A percentile compares a stretch with the other conserved stretches of the same genome.
phyloP scores from a whole-genome alignment of 352 stramenopile species.

The Pythium rhizo-oryzae region DNA sequence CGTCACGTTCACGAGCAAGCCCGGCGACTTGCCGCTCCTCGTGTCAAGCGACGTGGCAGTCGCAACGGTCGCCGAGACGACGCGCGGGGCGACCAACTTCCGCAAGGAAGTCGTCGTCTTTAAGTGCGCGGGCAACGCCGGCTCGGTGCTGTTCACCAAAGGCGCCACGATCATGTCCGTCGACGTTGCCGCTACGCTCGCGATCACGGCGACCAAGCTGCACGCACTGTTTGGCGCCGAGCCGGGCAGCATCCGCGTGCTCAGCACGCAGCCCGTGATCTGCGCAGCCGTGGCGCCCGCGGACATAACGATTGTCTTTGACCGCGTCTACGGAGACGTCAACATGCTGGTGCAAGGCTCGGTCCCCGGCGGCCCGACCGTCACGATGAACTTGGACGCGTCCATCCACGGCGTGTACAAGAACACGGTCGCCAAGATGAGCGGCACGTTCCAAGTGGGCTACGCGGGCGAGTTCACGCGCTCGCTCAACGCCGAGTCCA shows the following conservation, averaged over 20 bases:
- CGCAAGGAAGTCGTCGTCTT: slow-evolving; percentile 72
- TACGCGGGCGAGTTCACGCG: slow-evolving; percentile 65
- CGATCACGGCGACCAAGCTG: slow-evolving; percentile 43
- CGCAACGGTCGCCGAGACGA: slow-evolving; percentile 35
- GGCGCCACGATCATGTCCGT: slow-evolving; percentile 17
- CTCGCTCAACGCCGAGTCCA: slow-evolving; percentile 70
- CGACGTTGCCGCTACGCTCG: slow-evolving; percentile 34
- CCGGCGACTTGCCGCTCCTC: slow-evolving; percentile 52
- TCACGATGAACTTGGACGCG: slow-evolving; percentile 32
- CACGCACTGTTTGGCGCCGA: slow-evolving; percentile 52
- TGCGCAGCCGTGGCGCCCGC: slow-evolving; percentile 33
- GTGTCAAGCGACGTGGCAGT: slow-evolving; percentile 3
- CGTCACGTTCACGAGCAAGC: slow-evolving; percentile 62
- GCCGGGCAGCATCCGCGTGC: slow-evolving; percentile 60
- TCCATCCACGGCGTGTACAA: slow-evolving; percentile 69
- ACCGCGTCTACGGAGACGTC: slow-evolving; percentile 64
- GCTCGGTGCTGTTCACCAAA: slow-evolving; percentile 40
- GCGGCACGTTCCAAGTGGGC: slow-evolving; percentile 77
- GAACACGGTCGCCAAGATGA: slow-evolving; percentile 57
- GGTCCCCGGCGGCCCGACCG: slow-evolving; percentile 5
- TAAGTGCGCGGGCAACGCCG: slow-evolving; percentile 40
- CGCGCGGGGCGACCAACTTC: slow-evolving; percentile 53
- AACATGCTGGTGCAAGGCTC: slow-evolving; percentile 29
- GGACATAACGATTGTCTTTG: slow-evolving; percentile 61
- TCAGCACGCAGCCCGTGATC: slow-evolving; percentile 44